phyloP scores from a whole-genome alignment of 192 early-diverging fungal genomes.

The Jimgerdemannia lactiflua region DNA sequence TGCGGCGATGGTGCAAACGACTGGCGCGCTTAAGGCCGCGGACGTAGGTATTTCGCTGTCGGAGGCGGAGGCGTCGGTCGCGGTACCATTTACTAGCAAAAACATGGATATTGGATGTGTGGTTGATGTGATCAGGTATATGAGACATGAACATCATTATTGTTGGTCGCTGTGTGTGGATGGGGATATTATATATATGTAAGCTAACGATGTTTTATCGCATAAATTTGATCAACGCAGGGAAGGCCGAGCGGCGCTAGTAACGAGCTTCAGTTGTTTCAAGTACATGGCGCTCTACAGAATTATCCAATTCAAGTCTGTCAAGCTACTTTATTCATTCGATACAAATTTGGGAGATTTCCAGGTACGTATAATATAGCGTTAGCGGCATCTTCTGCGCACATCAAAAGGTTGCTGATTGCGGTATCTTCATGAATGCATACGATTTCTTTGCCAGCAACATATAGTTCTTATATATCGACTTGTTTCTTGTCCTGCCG shows the following conservation, averaged over 20 bases:
- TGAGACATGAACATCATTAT: no score
- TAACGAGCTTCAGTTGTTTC: slow-evolving; percentile 98
- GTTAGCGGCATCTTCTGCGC: no score
- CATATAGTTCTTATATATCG: slow-evolving; percentile 93
- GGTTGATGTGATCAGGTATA: slow-evolving; percentile 76
- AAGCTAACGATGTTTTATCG: no score
- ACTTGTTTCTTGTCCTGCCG: slow-evolving; percentile 88
- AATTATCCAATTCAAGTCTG: slow-evolving; percentile 95
- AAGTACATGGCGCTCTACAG: slow-evolving; percentile 99
- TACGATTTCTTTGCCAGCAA: no score
- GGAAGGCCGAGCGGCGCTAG: slow-evolving; percentile 93
- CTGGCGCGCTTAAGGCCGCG: slow-evolving; percentile 90
- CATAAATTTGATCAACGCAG: slow-evolving; percentile 36
- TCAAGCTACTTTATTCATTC: slow-evolving; percentile 88
- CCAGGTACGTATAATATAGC: no score
- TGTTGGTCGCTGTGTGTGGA: no score
- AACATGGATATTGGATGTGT: slow-evolving; percentile 92
- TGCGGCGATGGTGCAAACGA: slow-evolving; percentile 99
- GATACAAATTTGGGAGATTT: slow-evolving; percentile 89
- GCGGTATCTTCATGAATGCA: no score
- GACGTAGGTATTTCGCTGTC: slow-evolving; percentile 96
- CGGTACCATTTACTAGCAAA: slow-evolving; percentile 94
- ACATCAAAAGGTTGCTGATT: no score
- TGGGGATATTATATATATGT: no score
- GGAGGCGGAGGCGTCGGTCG: slow-evolving; percentile 97